These are phyloP conservation scores for Chytriomyces sp. DNA, from an alignment of 192 early-diverging fungal genomes.

Conservation along the genomic window DNA sequence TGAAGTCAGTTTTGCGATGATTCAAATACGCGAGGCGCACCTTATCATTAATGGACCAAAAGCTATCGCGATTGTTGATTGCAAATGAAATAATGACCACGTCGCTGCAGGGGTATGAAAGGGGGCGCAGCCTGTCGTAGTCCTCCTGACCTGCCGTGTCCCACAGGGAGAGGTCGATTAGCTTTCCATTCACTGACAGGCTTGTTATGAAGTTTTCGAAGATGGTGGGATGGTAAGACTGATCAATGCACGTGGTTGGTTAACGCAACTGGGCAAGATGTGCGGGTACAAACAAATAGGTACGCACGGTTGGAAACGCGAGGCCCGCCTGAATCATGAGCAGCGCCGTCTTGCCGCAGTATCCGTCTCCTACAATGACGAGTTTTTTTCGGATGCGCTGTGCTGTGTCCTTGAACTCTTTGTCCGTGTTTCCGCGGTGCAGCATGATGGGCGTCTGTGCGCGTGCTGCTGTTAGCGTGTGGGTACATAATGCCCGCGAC, in stretches of 20 bases:
- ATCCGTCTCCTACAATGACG: slow-evolving; percentile 62
- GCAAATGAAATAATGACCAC: slow-evolving; percentile 78
- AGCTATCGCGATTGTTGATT: slow-evolving; percentile 76
- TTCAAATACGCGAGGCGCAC: slow-evolving; percentile 15
- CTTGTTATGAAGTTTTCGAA: slow-evolving; percentile 55
- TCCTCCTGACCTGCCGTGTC: slow-evolving; percentile 98
- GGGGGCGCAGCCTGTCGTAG: slow-evolving; percentile 89
- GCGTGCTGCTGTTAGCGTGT: no score
- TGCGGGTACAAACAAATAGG: neutral
- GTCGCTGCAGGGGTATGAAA: slow-evolving; percentile 90
- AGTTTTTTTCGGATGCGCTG: slow-evolving; percentile 43
- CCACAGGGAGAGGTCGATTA: slow-evolving; percentile 78
- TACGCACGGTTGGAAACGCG: slow-evolving; percentile 55
- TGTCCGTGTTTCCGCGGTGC: slow-evolving; percentile 12
- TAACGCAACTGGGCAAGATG: neutral
- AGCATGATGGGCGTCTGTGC: neutral
- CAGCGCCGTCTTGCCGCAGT: slow-evolving; percentile 59
- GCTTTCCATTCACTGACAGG: slow-evolving; percentile 34
- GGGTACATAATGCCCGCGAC: no score
- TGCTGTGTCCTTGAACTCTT: neutral
- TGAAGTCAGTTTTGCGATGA: neutral
- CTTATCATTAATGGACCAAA: slow-evolving; percentile 79
- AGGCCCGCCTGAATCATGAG: slow-evolving; percentile 55
- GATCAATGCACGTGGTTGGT: neutral
- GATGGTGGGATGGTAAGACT: slow-evolving; percentile 84